Evolutionary conservation across 192 early-diverging fungal genomes (phyloP), one percentile per base, ranked within the genome.

Genomic region (Rhizophagus prolifer): DNA sequence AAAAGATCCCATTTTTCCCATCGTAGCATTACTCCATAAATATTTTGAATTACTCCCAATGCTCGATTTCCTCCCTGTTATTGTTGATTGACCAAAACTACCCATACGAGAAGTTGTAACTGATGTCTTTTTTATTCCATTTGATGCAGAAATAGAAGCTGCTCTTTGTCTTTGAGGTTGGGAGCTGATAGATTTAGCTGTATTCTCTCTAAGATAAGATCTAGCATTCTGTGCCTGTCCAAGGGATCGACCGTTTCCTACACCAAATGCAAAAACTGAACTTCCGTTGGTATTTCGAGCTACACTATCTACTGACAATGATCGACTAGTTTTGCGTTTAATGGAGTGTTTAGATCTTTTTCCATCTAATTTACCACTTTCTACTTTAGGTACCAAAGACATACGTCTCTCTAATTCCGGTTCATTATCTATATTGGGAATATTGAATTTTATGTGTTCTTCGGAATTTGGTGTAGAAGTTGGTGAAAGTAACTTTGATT

Each of bases 401-500:
- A 46, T 58, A 34, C 31, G 34, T 30, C 58, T n/a, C 59, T 60
- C 58, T 9, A 73, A 36, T 61, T 58, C 47, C 28, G 58, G 54
- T 23, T 61, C 34, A 73, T 73, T 23, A 72, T 72, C 70, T 8
- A 72, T 72, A 13, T n/a, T 61, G 3, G 6, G 26, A 61, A 60
- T 73, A 61, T 41, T 16, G 34, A 61, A 71, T 58, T 58, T 46
- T 6, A 21, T 41, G 5, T 38, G 0, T 54, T 72, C 70, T 23
- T 72, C 70, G 6, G 70, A 6, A 54, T 16, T 30, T n/a, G 54
- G 58, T n/a, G 28, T 50, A n/a, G 72, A 13, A 46, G 72, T 73
- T 6, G 72, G 72, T 41, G 72, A 73, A 60, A 73, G 72, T 14
- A 73, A 31, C 23, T 73, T 73, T 19, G 72, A 73, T 61, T 73